phyloP scores from a whole-genome alignment of 345 rosid genomes.

The Corchorus olitorius region DNA sequence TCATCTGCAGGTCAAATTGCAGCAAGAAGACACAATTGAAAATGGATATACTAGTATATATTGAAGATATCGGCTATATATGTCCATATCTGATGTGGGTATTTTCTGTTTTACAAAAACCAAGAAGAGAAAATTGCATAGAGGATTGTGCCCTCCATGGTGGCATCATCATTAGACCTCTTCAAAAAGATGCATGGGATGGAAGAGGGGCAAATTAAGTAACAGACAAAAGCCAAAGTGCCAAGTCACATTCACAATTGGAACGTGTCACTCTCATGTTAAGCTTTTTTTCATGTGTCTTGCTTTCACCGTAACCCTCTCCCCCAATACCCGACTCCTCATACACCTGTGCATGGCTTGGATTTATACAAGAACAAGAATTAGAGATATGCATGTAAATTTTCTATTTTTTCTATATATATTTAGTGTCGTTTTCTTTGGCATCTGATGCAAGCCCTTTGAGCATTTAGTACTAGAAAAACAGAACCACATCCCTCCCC shows the following conservation, averaged over 20 bases:
- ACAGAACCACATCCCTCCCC: background rate
- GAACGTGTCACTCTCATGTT: slow-evolving; percentile 8
- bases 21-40: background rate
- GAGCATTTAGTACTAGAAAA: background rate
- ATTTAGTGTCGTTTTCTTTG: background rate
- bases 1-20: slow-evolving; percentile 14
- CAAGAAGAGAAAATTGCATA: background rate
- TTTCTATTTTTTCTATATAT: background rate
- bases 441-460: background rate
- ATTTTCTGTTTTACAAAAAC: background rate
- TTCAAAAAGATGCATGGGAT: background rate
- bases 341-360: background rate
- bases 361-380: too few species aligned
- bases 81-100: background rate
- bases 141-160: slow-evolving; percentile 5
- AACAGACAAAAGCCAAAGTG: slow-evolving; percentile 9
- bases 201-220: background rate
- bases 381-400: background rate
- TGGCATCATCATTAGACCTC: background rate
- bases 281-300: background rate
- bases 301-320: background rate
- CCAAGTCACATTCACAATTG: background rate
- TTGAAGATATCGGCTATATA: background rate
- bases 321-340: slow-evolving; percentile 6
- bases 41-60: too few species aligned